Conservation (phyloP, 2,329 filamentous ascomycete genomes). For the Trichoderma sp. region DNA sequence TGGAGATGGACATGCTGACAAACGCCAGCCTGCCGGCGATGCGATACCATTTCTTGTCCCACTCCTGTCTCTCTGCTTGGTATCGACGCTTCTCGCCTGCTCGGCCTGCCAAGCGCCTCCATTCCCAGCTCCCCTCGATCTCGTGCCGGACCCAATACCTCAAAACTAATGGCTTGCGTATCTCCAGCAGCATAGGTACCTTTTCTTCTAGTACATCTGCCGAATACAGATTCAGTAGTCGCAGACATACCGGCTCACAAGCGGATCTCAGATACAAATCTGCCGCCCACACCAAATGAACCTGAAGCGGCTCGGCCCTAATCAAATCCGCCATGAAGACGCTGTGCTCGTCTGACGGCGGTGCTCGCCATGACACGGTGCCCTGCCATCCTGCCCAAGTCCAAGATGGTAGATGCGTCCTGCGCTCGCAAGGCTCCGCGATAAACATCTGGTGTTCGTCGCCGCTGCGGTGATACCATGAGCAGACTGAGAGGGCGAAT, state of each 20-base stretch:
- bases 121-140: conserved; percentile 21
- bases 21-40: conserved; percentile 19
- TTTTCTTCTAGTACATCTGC: background rate
- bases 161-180: conserved; percentile 10
- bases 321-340: conserved; percentile 22
- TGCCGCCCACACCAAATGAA: conserved; percentile 24
- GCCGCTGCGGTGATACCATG: conserved; percentile 26
- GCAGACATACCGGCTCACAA: conserved; percentile 9
- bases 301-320: background rate
- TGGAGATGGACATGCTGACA: conserved; percentile 24
- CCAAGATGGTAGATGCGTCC: conserved; percentile 24
- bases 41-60: conserved; percentile 23
- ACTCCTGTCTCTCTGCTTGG: conserved; percentile 7
- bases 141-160: background rate
- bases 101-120: conserved; percentile 19
- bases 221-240: conserved; percentile 17
- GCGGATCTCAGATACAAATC: conserved; percentile 14
- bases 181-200: conserved; percentile 12
- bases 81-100: conserved; percentile 14
- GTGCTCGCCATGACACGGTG: conserved; percentile 26
- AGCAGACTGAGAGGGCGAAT: conserved; percentile 24
- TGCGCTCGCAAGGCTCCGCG: conserved; percentile 16
- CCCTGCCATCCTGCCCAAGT: conserved; percentile 28
- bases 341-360: conserved; percentile 26
- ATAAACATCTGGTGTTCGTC: conserved; percentile 18